phyloP scores from a whole-genome alignment of 805 yeast species.

The Yamadazyma endophytica region DNA sequence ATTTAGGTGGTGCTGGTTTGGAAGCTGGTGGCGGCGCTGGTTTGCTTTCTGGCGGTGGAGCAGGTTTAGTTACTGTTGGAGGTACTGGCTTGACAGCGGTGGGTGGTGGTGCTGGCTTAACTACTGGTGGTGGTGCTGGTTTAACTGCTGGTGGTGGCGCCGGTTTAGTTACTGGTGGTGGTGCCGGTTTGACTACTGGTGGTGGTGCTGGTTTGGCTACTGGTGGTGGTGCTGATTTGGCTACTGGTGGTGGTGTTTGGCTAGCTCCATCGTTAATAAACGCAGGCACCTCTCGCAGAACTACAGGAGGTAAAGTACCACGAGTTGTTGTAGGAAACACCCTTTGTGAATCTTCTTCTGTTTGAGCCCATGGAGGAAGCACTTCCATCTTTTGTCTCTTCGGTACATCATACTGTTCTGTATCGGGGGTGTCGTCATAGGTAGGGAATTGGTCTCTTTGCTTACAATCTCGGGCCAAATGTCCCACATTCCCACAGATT shows the following conservation, averaged over 20 bases:
- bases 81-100: constrained; percentile 14
- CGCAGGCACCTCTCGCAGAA: too few species aligned
- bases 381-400: constrained; percentile 10
- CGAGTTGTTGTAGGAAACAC: too few species aligned
- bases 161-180: constrained; percentile 17
- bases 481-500: constrained; percentile 80
- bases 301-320: too few species aligned
- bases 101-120: constrained; percentile 23
- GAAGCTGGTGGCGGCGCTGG: constrained; percentile 2
- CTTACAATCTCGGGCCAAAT: constrained; percentile 83
- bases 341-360: constrained; percentile 18
- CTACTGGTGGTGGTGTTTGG: constrained; percentile 22
- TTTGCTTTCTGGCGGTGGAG: too few species aligned
- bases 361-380: constrained; percentile 21
- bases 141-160: constrained; percentile 12
- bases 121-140: constrained; percentile 13
- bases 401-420: constrained; percentile 5
- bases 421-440: constrained; percentile 4
- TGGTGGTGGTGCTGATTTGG: constrained; percentile 8
- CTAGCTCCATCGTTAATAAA: too few species aligned
- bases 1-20: constrained; percentile 7
- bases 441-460: constrained; percentile 14
- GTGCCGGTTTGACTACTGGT: constrained; percentile 15
- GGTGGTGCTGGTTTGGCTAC: constrained; percentile 12
- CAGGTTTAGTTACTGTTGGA: constrained; percentile 10